These are phyloP conservation scores for Claviceps pusilla DNA, from an alignment of 2,329 filamentous ascomycete species.

Conservation along the genomic window DNA sequence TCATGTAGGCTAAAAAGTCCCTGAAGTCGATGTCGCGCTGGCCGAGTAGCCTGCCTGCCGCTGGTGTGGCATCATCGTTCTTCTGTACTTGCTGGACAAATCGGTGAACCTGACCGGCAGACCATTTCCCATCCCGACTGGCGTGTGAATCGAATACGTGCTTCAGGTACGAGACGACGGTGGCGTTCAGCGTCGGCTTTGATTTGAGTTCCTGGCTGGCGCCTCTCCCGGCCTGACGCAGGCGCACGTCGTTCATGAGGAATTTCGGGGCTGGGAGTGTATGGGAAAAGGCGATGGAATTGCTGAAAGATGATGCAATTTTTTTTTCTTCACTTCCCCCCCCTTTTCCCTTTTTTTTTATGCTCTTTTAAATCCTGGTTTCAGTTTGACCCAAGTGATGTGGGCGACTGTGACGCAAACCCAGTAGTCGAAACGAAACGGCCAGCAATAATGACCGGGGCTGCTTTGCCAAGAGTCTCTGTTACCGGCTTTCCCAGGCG, in stretches of 20 bases:
- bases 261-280: neutral
- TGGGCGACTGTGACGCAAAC: neutral
- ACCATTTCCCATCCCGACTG: conserved; percentile 28
- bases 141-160: conserved; percentile 32
- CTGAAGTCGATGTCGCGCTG: conserved; percentile 27
- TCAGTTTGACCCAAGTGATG: neutral
- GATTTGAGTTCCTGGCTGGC: conserved; percentile 25
- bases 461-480: neutral
- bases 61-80: conserved; percentile 18
- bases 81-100: conserved; percentile 34
- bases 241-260: conserved; percentile 1
- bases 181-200: conserved; percentile 26
- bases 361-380: neutral
- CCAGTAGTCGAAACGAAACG: neutral
- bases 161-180: conserved; percentile 28
- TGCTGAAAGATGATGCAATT: neutral
- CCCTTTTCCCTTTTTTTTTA: neutral
- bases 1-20: conserved; percentile 42
- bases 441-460: neutral
- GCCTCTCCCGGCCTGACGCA: conserved; percentile 33
- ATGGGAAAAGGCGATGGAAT: no score
- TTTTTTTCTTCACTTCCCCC: neutral
- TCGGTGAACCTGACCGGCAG: conserved; percentile 25
- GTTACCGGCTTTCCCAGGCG: neutral
- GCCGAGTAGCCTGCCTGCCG: conserved; percentile 13